Conservation (phyloP, 441 rosid genomes). For the Hura crepitans region DNA sequence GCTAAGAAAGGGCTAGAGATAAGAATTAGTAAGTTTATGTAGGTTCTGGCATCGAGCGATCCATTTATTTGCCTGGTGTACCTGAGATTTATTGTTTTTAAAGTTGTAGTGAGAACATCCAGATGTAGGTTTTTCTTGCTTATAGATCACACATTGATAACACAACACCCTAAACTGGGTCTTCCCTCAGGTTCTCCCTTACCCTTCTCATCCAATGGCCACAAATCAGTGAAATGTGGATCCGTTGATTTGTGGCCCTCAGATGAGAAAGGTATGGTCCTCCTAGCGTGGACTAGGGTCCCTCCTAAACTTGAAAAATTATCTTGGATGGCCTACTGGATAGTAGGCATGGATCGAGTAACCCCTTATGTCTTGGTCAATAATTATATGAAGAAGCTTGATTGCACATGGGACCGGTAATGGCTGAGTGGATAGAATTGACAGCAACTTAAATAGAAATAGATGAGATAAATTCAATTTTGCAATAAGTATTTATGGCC, state of each 20-base stretch:
- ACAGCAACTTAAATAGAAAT: background rate
- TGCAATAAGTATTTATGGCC: background rate
- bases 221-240: too few relatives aligned
- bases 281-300: too few relatives aligned
- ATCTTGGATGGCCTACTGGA: background rate
- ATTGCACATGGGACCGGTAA: background rate
- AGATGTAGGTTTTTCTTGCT: background rate
- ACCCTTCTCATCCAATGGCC: too few relatives aligned
- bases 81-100: background rate
- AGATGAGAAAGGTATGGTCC: too few relatives aligned
- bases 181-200: too few relatives aligned
- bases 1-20: background rate
- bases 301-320: background rate
- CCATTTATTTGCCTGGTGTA: constrained; percentile 1
- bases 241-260: too few relatives aligned
- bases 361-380: background rate
- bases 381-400: background rate
- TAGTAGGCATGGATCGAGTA: background rate
- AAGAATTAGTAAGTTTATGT: background rate
- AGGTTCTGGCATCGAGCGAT: background rate
- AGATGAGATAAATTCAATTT: background rate
- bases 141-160: too few relatives aligned
- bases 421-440: constrained; percentile 4
- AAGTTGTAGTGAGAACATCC: background rate
- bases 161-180: background rate